Evolutionary conservation across 495 filamentous ascomycete genomes (phyloP), one percentile per base, ranked within the genome.

Genomic region (Paragyromitra xinjiangensis): DNA sequence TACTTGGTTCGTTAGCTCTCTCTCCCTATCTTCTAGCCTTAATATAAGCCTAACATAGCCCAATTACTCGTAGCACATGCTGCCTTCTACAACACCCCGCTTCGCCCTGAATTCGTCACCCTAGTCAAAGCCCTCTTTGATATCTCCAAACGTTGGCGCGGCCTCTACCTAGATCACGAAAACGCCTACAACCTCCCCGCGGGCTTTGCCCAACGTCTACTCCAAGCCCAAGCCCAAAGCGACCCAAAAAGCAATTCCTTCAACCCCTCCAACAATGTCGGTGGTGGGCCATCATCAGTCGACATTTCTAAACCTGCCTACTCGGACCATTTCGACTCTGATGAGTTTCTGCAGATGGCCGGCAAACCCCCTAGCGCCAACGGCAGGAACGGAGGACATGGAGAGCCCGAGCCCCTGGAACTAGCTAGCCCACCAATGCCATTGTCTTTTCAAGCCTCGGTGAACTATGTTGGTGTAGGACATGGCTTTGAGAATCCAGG

Each of bases 121-220:
- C 71, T 85, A 0, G 65, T 84, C 2, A 76, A 82, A 56, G 81
- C 75, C 39, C 82, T 85, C 3, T 77, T 82, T 2, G 69, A 81
- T 9, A 85, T 85, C 73, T 79, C 83, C 0, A 64, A 69, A 40
- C 75, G 80, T 22, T 84, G 83, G 77, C 66, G 62, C n/a, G 81
- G 81, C 19, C 19, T 75, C 16, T 72, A 64, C 14, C 66, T 64
- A 39, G 76, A 72, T 24, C 29, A 80, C 24, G 45, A 78, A 19
- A 66, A 71, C 11, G 45, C 45, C 59, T 73, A 73, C 22, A 73
- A 65, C 40, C 70, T 73, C 50, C 70, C 70, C 0, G 70, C 70
- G 3, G 70, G 70, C n/a, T 73, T 73, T 26, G 70, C 70, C n/a
- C 70, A 73, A 16, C 59, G 70, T n/a, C 51, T 73, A 0, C 51